Evolutionary conservation across 192 early-diverging fungal genomes (phyloP), one percentile per base, ranked within the genome.

Genomic region (Obelidium mucronatum): DNA sequence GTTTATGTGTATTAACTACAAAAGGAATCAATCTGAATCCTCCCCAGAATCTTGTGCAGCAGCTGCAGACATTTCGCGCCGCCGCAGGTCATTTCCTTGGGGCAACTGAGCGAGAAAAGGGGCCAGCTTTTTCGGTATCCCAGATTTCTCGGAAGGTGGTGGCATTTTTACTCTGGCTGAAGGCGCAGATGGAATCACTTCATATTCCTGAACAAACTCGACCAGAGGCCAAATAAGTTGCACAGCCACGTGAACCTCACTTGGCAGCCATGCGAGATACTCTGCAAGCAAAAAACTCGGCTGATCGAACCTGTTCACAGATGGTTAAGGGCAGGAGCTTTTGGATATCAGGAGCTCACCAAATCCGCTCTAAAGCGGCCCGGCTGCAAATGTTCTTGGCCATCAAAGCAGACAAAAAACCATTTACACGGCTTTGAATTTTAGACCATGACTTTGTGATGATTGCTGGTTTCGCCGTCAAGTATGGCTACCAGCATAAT

Each of bases 391-490:
- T 62, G 6, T 77, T 36, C 44, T 66, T 66, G 2, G 31, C 40
- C 11, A 69, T 40, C 17, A 89, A 67, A n/a, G 79, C 67, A 4
- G 78, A 61, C 6, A 87, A 53, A 22, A 89, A 39, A 19, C 73
- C 42, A 17, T 42, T 37, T 6, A 84, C 83, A 40, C 82, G 84
- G 31, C 64, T 36, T 63, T 86, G 84, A 15, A 67, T 56, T 48
- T 78, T 81, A 22, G 81, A 79, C 84, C 83, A 86, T 22, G 55
- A 55, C 54, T 88, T 86, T 17, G 81, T 85, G 24, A 88, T 70
- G 31, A 80, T 82, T 19, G 65, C 39, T 1, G 86, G 79, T 36
- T 85, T 85, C 17, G 80, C 70, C 31, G 53, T 48, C 0, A 85
- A 65, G 62, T 74, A 81, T 2, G 82, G 86, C 62, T 79, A 37